Conservation (phyloP, 805 yeast species). For the Metschnikowia lochheadii region DNA sequence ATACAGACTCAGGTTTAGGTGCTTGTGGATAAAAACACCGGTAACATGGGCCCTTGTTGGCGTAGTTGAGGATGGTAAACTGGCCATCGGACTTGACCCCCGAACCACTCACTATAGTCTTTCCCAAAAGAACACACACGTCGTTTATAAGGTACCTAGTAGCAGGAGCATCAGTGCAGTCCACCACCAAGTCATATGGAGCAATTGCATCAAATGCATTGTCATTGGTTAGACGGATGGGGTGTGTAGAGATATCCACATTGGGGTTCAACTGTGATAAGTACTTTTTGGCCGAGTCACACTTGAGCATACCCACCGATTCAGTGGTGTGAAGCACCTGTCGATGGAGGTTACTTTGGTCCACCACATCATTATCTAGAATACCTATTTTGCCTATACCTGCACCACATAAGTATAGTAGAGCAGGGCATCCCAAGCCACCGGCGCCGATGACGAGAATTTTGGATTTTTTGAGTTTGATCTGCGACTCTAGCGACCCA, state of each 20-base stretch:
- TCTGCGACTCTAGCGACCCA: constrained; percentile 51
- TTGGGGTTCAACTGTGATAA: constrained; percentile 61
- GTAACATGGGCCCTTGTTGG: constrained; percentile 79
- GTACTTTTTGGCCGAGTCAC: constrained; percentile 68
- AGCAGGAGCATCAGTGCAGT: constrained; percentile 92
- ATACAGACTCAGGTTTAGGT: constrained; percentile 77
- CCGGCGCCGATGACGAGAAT: constrained; percentile 92
- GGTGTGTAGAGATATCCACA: constrained; percentile 52
- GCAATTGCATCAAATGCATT: constrained; percentile 63
- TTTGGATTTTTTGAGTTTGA: constrained; percentile 49
- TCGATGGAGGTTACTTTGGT: constrained; percentile 79
- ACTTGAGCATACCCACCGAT: constrained; percentile 65
- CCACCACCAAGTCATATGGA: constrained; percentile 74
- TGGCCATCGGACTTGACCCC: constrained; percentile 93
- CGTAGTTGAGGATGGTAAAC: constrained; percentile 66
- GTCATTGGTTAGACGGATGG: constrained; percentile 43
- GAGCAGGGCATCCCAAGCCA: constrained; percentile 91
- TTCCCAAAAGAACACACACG: constrained; percentile 62
- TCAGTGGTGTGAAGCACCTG: constrained; percentile 76
- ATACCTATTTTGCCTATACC: constrained; percentile 86
- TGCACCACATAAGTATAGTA: constrained; percentile 78
- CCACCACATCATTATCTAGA: constrained; percentile 83
- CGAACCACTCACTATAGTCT: constrained; percentile 84
- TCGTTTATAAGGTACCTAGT: constrained; percentile 86
- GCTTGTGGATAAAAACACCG: constrained; percentile 90